A percentile compares a stretch with the other conserved stretches of the same genome.
These are phyloP conservation scores for Besnoitia besnoiti DNA, from an alignment of 169 alveolate species.

Conservation along the genomic window DNA sequence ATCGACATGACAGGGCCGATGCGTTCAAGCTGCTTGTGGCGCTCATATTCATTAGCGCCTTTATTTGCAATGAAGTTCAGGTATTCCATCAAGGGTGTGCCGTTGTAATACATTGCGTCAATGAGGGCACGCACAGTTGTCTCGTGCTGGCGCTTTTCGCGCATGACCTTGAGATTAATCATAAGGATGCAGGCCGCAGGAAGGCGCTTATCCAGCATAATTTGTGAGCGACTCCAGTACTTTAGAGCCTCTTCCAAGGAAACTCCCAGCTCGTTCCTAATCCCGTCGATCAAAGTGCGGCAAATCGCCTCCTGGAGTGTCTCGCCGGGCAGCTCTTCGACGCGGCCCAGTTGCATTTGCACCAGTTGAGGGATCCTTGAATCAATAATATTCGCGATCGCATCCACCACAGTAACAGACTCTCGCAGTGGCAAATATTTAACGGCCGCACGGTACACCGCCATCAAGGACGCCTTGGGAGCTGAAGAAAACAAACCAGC, in stretches of 20 bases:
- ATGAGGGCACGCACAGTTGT: not conserved
- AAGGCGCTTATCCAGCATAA: not conserved
- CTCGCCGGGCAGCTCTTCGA: not conserved
- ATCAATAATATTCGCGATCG: not conserved
- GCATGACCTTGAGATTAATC: not conserved
- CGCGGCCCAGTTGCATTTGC: not conserved
- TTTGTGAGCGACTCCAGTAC: not conserved
- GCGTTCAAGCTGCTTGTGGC: not conserved
- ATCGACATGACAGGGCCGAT: not conserved
- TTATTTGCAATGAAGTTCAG: not conserved
- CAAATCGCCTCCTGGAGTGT: not conserved
- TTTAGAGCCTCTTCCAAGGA: not conserved
- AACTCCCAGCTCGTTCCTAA: not conserved
- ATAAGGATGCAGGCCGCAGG: constrained; percentile 19
- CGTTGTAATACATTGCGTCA: not conserved
- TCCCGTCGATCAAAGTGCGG: not conserved
- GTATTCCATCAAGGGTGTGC: not conserved
- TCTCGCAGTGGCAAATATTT: not conserved
- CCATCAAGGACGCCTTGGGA: constrained; percentile 7
- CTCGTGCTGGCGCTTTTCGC: not conserved
- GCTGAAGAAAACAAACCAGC: not conserved
- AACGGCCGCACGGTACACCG: not conserved
- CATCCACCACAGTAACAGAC: not conserved
- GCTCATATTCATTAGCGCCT: not conserved
- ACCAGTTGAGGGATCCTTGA: not conserved